Conservation (phyloP, 1,284 basidiomycete species). For the Albatrellus sp. region DNA sequence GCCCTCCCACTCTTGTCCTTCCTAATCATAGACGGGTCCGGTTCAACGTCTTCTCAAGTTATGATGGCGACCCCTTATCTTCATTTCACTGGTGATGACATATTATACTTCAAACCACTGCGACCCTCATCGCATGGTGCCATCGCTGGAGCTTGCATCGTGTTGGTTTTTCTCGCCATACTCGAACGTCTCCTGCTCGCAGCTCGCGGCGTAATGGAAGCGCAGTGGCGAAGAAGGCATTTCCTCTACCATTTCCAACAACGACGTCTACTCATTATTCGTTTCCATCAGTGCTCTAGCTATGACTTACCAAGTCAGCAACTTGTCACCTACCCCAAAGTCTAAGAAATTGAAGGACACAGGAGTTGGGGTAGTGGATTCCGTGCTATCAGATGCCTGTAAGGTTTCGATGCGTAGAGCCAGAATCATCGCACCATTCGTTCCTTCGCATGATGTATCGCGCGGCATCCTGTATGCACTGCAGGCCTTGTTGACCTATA, state of each 20-base stretch:
- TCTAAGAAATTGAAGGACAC: conserved; percentile 5
- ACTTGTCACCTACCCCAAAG: neutral
- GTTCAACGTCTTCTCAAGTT: conserved; percentile 14
- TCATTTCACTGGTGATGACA: conserved; percentile 51
- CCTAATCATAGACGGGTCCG: conserved; percentile 6
- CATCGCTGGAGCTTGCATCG: conserved; percentile 64
- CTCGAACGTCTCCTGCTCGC: conserved; percentile 58
- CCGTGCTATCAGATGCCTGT: conserved; percentile 6
- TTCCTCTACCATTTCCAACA: neutral
- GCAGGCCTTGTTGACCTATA: conserved; percentile 44
- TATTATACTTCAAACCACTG: conserved; percentile 60
- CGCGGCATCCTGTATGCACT: conserved; percentile 46
- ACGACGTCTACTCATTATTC: conserved; percentile 3
- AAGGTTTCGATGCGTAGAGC: conserved; percentile 6
- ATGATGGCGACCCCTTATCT: conserved; percentile 48
- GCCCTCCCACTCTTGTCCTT: too few species aligned
- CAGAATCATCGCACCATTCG: conserved; percentile 42
- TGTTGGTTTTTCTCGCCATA: conserved; percentile 50
- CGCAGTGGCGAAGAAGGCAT: conserved; percentile 48
- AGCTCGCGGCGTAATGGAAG: conserved; percentile 36
- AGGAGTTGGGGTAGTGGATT: conserved; percentile 8
- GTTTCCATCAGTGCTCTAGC: neutral
- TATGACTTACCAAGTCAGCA: neutral
- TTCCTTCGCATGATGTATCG: conserved; percentile 42
- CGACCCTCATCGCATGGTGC: conserved; percentile 53